Conservation (phyloP, 257 asterid species). For the Salvia hispanica region DNA sequence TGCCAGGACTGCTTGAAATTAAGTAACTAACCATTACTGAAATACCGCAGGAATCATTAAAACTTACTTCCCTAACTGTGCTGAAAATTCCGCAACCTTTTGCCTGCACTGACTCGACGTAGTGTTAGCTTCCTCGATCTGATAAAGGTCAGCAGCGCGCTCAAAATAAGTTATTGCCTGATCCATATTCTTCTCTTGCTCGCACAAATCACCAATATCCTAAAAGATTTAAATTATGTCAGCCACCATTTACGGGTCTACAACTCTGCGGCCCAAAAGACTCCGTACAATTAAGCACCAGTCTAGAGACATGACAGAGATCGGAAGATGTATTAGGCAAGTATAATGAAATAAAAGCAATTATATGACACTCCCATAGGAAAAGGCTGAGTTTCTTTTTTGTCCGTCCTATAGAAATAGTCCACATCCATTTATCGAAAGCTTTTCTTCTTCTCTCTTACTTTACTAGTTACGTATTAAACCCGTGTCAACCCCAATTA, state of each 20-base stretch:
- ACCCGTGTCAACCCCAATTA: no score
- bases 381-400: no score
- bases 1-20: no score
- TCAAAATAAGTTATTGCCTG: conserved; percentile 47
- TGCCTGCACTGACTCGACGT: conserved; percentile 49
- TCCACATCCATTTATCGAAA: no score
- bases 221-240: conserved; percentile 25
- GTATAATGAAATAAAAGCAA: neutral
- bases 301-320: conserved; percentile 16
- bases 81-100: conserved; percentile 50
- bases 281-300: conserved; percentile 11
- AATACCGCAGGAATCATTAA: neutral
- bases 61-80: conserved; percentile 48
- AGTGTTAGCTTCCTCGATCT: conserved; percentile 40
- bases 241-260: conserved; percentile 20
- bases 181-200: conserved; percentile 38
- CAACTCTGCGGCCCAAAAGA: neutral
- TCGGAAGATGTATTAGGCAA: neutral
- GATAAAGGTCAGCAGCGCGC: conserved; percentile 49
- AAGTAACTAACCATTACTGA: neutral
- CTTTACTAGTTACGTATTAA: no score
- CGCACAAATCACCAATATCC: conserved; percentile 47
- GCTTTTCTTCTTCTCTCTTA: no score
- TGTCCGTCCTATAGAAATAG: neutral
- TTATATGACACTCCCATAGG: conserved; percentile 9